Evolutionary conservation across 495 filamentous ascomycete genomes (phyloP).

Genomic region (Parathielavia hyrcaniae): DNA sequence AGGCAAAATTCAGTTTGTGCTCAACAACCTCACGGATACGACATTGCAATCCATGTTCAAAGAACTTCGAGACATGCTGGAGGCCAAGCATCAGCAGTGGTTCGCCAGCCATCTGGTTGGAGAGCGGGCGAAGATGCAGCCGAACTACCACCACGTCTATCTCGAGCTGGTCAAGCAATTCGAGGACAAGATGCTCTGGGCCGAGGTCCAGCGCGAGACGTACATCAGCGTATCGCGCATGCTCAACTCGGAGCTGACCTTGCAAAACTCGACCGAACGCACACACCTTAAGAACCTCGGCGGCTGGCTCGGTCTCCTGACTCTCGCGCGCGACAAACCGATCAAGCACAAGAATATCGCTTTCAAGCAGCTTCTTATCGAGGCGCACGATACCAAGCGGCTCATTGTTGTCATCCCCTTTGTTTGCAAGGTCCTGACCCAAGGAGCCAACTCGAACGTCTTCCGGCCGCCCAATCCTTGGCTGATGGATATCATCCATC

Average conservation of each 20-base stretch:
- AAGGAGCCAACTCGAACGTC: slow-evolving; percentile 76
- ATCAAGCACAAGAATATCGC: slow-evolving; percentile 96
- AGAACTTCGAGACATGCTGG: slow-evolving; percentile 70
- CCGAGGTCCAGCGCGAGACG: slow-evolving; percentile 87
- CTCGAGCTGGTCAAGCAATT: slow-evolving; percentile 82
- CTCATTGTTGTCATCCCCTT: slow-evolving; percentile 91
- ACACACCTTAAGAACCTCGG: slow-evolving; percentile 86
- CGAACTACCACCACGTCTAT: slow-evolving; percentile 90
- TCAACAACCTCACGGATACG: slow-evolving; percentile 90
- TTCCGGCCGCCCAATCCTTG: slow-evolving; percentile 95
- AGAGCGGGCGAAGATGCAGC: slow-evolving; percentile 90
- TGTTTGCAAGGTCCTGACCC: slow-evolving; percentile 85
- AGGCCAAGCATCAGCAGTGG: slow-evolving; percentile 84
- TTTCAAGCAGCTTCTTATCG: slow-evolving; percentile 89
- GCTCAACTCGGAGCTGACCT: slow-evolving; percentile 79
- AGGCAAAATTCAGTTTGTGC: slow-evolving; percentile 87
- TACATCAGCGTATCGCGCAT: slow-evolving; percentile 77
- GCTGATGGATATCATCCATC: slow-evolving; percentile 85
- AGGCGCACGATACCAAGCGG: slow-evolving; percentile 84
- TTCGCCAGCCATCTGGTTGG: slow-evolving; percentile 95
- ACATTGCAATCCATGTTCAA: slow-evolving; percentile 76
- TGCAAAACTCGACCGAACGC: slow-evolving; percentile 72
- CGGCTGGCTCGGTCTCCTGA: slow-evolving; percentile 87
- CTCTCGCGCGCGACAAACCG: slow-evolving; percentile 87
- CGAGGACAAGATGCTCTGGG: slow-evolving; percentile 68